These are phyloP conservation scores for Aspergillus sparsus DNA, from an alignment of 495 filamentous ascomycete genomes.

Conservation along the genomic window DNA sequence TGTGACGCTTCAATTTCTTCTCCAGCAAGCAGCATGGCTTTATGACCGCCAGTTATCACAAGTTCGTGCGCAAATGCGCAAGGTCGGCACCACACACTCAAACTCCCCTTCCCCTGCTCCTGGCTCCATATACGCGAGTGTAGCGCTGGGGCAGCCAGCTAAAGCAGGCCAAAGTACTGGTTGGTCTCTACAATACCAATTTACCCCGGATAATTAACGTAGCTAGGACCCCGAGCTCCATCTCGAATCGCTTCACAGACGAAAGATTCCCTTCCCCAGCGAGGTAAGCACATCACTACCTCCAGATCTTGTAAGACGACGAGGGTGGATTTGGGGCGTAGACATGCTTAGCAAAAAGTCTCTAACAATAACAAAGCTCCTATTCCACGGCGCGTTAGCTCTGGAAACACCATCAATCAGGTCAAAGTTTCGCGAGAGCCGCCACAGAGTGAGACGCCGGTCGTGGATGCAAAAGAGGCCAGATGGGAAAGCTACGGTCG, in stretches of 20 bases:
- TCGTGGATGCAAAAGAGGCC: constrained; percentile 37
- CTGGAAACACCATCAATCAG: constrained; percentile 56
- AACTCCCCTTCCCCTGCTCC: constrained; percentile 49
- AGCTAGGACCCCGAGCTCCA: constrained; percentile 53
- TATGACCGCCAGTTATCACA: constrained; percentile 89
- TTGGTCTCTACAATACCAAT: constrained; percentile 23
- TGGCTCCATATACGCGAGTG: constrained; percentile 52
- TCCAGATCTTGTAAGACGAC: background rate
- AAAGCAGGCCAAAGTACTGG: constrained; percentile 60
- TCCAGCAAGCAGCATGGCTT: constrained; percentile 93
- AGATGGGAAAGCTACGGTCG: constrained; percentile 39
- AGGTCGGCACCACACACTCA: constrained; percentile 57
- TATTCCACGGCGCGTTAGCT: constrained; percentile 53
- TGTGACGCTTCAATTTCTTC: constrained; percentile 82
- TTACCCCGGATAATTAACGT: constrained; percentile 5
- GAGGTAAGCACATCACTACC: constrained; percentile 30
- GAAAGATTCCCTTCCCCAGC: constrained; percentile 58
- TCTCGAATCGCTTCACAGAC: constrained; percentile 63
- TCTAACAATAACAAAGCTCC: constrained; percentile 23
- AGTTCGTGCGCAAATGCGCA: constrained; percentile 87
- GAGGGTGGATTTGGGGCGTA: too few relatives aligned
- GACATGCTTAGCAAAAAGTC: background rate
- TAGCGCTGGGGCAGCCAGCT: constrained; percentile 55
- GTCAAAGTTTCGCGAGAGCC: constrained; percentile 32
- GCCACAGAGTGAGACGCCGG: constrained; percentile 50